Conservation (phyloP, 1,139 yeast species). For the Candida sp. region DNA sequence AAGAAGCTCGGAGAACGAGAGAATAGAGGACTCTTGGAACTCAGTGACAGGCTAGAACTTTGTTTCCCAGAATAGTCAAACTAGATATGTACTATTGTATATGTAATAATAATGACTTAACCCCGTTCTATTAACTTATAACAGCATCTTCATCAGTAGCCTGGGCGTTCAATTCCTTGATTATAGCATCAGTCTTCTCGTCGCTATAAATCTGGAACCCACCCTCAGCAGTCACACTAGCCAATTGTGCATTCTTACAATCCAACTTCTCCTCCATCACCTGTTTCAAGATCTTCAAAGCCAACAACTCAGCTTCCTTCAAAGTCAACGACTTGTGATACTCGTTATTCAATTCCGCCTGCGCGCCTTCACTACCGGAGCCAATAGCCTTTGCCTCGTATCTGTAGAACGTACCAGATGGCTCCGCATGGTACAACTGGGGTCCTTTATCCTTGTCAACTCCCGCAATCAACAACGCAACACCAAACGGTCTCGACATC, state of each 20-base stretch:
- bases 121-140: constrained; percentile 10
- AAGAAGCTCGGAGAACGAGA: constrained; percentile 67
- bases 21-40: constrained; percentile 56
- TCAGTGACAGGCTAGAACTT: constrained; percentile 57
- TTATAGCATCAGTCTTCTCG: constrained; percentile 82
- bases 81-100: not conserved
- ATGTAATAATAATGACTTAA: constrained; percentile 7
- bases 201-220: constrained; percentile 91
- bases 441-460: constrained; percentile 93
- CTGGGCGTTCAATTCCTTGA: constrained; percentile 75
- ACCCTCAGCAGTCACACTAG: constrained; percentile 84
- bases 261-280: constrained; percentile 99
- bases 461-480: constrained; percentile 96
- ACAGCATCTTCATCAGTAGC: constrained; percentile 41
- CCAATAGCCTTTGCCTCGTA: constrained; percentile 99
- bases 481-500: constrained; percentile 99
- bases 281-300: constrained; percentile 90
- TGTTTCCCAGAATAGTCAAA: constrained; percentile 27
- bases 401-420: constrained; percentile 97
- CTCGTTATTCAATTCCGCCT: constrained; percentile 96
- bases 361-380: constrained; percentile 99
- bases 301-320: constrained; percentile 90
- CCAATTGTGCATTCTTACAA: constrained; percentile 94
- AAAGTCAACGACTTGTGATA: constrained; percentile 95
- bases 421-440: constrained; percentile 98